Base-by-base conservation (phyloP, 148 eudicot species). In the Heliamphora exappendiculata region DNA sequence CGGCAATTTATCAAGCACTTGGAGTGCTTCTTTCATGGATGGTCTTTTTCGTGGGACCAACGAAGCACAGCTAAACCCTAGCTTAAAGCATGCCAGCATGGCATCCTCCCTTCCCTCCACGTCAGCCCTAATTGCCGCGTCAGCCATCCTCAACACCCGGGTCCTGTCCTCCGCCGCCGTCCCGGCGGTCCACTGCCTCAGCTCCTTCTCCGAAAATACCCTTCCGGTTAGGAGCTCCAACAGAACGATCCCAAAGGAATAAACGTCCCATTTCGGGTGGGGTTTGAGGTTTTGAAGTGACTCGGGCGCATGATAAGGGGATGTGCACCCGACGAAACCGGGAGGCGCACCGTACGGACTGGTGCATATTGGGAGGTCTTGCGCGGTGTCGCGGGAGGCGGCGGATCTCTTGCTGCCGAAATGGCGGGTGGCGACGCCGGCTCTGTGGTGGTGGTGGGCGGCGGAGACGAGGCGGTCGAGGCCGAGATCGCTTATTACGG, bases 281-380 rank as follows among this genome's bases (percentile, higher is more conserved):
- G 96, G 92, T 81, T 91, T 92, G 2, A 87, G 81, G 79, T 80
- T 91, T 69, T 89, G 85, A 44, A 91, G 75, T 0, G 96, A 87
- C 79, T 95, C 98, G 5, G 98, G 98, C 9, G 98, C 96, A 53
- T 88, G 94, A 80, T 92, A 95, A 22, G 94, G 88, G 0, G 97
- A 92, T 1, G 87, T 87, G 72, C 79, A 67, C 65, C 89, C 89
- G 55, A 80, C 76, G 24, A 22, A 28, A 20, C 42, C 70, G 2
- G 92, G n/a, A n/a, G n/a, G n/a, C n/a, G n/a, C n/a, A n/a, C n/a
- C n/a, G n/a, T n/a, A n/a, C n/a, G n/a, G 90, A 79, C 88, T 90
- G 7, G 81, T 76, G 39, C 74, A 78, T 41, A 78, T 42, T 0
- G 88, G 67, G 66, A 78, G 70, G 17, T 85, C 91, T 37, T 84